Evolutionary conservation across 441 rosid species (phyloP).

Genomic region (Corymbia calophylla): DNA sequence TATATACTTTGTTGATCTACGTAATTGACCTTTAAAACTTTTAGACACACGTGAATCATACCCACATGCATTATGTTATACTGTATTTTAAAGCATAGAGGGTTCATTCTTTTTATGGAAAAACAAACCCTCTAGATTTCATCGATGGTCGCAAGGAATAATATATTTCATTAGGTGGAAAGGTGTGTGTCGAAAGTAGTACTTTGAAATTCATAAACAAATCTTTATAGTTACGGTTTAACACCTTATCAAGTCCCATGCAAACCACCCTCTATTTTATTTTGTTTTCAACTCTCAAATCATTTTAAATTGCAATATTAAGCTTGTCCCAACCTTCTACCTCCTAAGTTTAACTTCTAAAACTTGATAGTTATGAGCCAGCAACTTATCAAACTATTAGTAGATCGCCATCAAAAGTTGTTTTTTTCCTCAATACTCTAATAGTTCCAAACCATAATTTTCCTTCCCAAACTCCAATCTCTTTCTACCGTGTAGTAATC

Average conservation of each 20-base stretch:
- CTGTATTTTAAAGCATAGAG: background rate
- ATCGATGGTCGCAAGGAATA: background rate
- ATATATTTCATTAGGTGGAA: background rate
- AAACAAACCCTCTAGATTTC: background rate
- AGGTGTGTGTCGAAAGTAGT: background rate
- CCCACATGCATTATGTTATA: background rate
- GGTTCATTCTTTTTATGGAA: background rate
- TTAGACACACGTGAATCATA: fast-evolving
- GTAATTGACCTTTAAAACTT: background rate
- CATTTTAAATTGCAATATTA: background rate
- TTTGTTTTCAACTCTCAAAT: background rate
- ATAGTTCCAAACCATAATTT: background rate
- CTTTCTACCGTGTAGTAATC: background rate
- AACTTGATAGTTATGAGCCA: background rate
- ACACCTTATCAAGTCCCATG: background rate
- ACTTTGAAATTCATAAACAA: background rate
- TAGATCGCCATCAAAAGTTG: no score
- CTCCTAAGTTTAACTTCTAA: background rate
- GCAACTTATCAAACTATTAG: background rate
- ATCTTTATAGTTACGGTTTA: background rate
- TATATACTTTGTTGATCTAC: background rate
- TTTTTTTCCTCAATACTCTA: background rate
- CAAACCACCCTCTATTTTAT: background rate
- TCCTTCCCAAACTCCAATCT: background rate
- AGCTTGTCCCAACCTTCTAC: background rate